Evolutionary conservation across 129 eudicot species (phyloP).

Genomic region (Glebionis coronaria): DNA sequence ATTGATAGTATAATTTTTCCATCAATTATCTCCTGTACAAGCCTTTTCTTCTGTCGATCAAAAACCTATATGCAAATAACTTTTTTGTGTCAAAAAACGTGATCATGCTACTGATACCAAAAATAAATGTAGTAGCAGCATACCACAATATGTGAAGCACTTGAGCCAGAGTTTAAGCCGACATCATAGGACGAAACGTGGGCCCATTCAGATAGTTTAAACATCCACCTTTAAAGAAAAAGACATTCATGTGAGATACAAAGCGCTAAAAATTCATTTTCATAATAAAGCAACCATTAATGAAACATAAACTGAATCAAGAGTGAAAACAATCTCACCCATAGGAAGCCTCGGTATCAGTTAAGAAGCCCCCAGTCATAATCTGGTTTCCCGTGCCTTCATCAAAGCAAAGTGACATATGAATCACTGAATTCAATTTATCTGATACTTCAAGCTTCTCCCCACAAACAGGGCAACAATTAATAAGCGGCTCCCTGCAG

Average conservation of each 20-base stretch:
- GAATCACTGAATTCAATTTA: slow-evolving; percentile 65
- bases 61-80: slow-evolving; percentile 20
- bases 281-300: too few species aligned
- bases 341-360: slow-evolving; percentile 88
- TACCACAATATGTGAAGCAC: slow-evolving; percentile 82
- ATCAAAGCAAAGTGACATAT: slow-evolving; percentile 90
- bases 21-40: slow-evolving; percentile 88
- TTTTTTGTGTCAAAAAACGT: too few species aligned
- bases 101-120: too few species aligned
- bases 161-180: slow-evolving; percentile 86
- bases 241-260: slow-evolving; percentile 17
- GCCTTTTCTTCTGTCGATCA: slow-evolving; percentile 67
- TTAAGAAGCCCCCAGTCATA: slow-evolving; percentile 59
- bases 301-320: background rate
- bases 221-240: slow-evolving; percentile 69
- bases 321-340: slow-evolving; percentile 47
- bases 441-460: slow-evolving; percentile 59
- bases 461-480: slow-evolving; percentile 81
- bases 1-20: slow-evolving; percentile 80
- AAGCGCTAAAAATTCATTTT: background rate
- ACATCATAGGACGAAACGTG: slow-evolving; percentile 75
- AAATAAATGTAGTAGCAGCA: too few species aligned
- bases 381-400: slow-evolving; percentile 74
- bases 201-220: slow-evolving; percentile 96
- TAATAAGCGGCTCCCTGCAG: slow-evolving; percentile 89